Evolutionary conservation across 164 flowering plant genomes (phyloP).

Genomic region (Litsea cubeba): DNA sequence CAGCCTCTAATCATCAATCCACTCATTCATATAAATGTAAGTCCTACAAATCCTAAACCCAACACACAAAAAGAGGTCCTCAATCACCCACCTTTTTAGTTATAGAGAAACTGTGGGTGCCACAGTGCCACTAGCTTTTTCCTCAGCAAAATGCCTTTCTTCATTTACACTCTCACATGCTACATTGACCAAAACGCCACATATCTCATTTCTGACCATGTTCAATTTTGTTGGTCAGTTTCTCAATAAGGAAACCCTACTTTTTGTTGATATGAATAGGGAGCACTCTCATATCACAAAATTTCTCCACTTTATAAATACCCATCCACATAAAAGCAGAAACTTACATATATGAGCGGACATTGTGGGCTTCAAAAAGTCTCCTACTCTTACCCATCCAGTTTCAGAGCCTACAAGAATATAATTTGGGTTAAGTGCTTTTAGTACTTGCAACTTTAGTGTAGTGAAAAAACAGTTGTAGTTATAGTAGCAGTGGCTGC

Average conservation of each 20-base stretch:
- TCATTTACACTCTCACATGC: too few species aligned
- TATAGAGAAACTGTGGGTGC: background rate
- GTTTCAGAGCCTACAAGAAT: background rate
- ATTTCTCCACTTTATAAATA: too few species aligned
- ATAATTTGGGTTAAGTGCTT: background rate
- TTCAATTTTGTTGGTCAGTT: too few species aligned
- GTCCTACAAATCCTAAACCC: background rate
- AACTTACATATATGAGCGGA: background rate
- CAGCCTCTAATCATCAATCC: constrained; percentile 2
- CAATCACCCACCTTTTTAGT: background rate
- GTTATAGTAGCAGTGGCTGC: background rate
- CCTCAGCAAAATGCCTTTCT: background rate
- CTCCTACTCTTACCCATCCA: background rate
- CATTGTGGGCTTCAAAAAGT: too few species aligned
- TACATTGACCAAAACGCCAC: too few species aligned
- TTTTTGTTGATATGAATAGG: too few species aligned
- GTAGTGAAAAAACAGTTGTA: background rate
- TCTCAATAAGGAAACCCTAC: too few species aligned
- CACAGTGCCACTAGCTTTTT: background rate
- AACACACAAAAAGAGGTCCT: background rate
- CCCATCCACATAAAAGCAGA: background rate
- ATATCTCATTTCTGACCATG: too few species aligned
- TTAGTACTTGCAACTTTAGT: background rate
- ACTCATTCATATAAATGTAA: background rate
- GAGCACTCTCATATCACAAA: too few species aligned